Evolutionary conservation across 1,139 yeast species (phyloP).

Genomic region (Yamadazyma epiphylla): DNA sequence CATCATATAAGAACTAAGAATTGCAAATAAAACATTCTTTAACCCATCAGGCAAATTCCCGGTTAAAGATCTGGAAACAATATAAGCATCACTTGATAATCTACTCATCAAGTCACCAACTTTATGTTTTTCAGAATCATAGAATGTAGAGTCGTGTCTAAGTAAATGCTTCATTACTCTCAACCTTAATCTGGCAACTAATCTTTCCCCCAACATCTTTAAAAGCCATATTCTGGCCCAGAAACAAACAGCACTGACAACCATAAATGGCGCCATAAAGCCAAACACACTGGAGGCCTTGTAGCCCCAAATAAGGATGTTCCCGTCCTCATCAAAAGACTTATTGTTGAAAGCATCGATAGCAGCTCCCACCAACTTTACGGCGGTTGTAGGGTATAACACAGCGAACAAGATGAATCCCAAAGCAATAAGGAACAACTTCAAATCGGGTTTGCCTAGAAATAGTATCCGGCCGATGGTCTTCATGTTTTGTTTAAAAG

Average conservation of each 20-base stretch:
- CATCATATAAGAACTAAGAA: conserved; percentile 47
- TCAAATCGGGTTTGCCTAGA: conserved; percentile 40
- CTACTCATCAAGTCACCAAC: conserved; percentile 55
- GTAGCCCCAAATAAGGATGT: conserved; percentile 44
- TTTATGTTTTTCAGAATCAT: conserved; percentile 49
- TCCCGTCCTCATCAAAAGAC: conserved; percentile 37
- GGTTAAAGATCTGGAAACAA: conserved; percentile 45
- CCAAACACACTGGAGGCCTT: conserved; percentile 39
- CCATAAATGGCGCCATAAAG: conserved; percentile 46
- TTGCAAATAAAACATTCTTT: conserved; percentile 44
- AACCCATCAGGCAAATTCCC: conserved; percentile 46
- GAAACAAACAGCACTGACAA: conserved; percentile 41
- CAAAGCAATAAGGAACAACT: conserved; percentile 36
- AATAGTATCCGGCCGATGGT: conserved; percentile 36
- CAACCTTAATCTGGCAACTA: conserved; percentile 46
- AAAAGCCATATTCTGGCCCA: conserved; percentile 51
- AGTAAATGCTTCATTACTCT: conserved; percentile 47
- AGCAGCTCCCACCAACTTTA: conserved; percentile 44
- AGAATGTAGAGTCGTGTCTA: conserved; percentile 49
- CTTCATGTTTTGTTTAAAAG: conserved; percentile 30
- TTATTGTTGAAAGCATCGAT: conserved; percentile 41
- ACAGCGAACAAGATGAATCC: conserved; percentile 45
- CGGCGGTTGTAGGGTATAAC: conserved; percentile 44
- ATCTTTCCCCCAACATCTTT: conserved; percentile 39
- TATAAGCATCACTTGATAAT: conserved; percentile 53